phyloP scores from a whole-genome alignment of 2,329 filamentous ascomycete genomes.

The Fusarium devonianum region DNA sequence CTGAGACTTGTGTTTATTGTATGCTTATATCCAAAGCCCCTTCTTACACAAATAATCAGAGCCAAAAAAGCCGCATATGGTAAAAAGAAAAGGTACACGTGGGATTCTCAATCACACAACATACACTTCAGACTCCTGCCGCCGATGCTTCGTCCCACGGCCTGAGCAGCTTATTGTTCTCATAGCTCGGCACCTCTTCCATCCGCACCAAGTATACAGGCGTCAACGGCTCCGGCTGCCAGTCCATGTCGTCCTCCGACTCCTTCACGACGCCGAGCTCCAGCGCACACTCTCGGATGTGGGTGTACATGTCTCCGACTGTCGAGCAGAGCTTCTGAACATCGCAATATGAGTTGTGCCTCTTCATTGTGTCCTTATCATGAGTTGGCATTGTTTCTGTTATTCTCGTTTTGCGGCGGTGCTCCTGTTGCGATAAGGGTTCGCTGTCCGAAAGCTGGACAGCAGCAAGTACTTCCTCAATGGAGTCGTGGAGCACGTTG shows the following conservation, averaged over 20 bases:
- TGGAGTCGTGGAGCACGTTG: neutral
- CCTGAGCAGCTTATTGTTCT: neutral
- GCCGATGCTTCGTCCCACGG: neutral
- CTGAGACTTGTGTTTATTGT: too few species aligned
- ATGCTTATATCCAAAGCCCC: too few species aligned
- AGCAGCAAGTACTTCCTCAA: neutral
- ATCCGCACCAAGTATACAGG: constrained; percentile 20
- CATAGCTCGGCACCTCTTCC: constrained; percentile 22
- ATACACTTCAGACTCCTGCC: neutral
- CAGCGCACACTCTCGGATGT: constrained; percentile 9
- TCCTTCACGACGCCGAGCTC: neutral
- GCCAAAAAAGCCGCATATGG: too few species aligned
- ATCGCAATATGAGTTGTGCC: neutral
- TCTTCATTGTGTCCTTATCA: too few species aligned
- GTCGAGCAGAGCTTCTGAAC: constrained; percentile 8
- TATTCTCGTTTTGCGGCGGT: neutral
- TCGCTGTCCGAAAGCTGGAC: neutral
- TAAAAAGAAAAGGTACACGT: too few species aligned
- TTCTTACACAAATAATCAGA: too few species aligned
- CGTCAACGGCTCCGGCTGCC: constrained; percentile 24
- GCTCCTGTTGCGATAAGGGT: neutral
- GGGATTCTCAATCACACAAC: too few species aligned
- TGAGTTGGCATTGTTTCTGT: neutral
- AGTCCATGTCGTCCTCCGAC: constrained; percentile 26
- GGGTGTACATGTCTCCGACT: constrained; percentile 6